Base-by-base conservation (phyloP, 1,139 yeast species). In the Schizosaccharomyces versatilis region DNA sequence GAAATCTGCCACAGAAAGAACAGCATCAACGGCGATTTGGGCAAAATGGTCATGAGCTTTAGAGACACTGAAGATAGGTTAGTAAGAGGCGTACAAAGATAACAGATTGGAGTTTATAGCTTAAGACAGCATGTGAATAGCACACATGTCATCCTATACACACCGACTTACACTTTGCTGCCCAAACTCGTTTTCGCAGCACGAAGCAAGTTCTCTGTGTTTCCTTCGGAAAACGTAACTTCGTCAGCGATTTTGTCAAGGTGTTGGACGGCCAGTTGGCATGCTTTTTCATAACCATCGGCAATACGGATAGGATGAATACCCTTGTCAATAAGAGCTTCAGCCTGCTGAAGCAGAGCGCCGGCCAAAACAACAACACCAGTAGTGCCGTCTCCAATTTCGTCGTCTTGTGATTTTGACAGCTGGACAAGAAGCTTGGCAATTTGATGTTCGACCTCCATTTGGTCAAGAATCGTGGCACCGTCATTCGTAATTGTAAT, bases 381-480 rank as follows among this genome's bases (percentile, higher is more conserved):
- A 3, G 99, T 93, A 47, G 99, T 93, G 65, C 99, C 99, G 67
- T 93, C 99, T 57, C 99, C 99, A 64, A 93, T 86, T 70, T 93
- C 98, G 65, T 90, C 96, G 68, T 93, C 99, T 71, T 93, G 99
- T 32, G 96, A 84, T 68, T 79, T 83, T 41, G 96, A 84, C 62
- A 93, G 76, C 70, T 93, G 95, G 47, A 90, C 99, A 65, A 93
- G 72, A 60, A 93, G 74, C 69, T 90, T 90, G 61, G 98, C 99
- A 64, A 93, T 88, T 70, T 90, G 95, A 67, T 84, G 86, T 62
- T 86, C 95, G 61, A 93, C 75, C 67, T 90, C 95, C 97, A 93
- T 90, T 67, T 86, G 95, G 10, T 94, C 76, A 62, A 93, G 73
- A 65, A 93, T 90, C 9, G 98, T 93, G 55, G 98, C 98, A 62